Conservation (phyloP, 129 eudicot species). For the Erigeron canadensis region DNA sequence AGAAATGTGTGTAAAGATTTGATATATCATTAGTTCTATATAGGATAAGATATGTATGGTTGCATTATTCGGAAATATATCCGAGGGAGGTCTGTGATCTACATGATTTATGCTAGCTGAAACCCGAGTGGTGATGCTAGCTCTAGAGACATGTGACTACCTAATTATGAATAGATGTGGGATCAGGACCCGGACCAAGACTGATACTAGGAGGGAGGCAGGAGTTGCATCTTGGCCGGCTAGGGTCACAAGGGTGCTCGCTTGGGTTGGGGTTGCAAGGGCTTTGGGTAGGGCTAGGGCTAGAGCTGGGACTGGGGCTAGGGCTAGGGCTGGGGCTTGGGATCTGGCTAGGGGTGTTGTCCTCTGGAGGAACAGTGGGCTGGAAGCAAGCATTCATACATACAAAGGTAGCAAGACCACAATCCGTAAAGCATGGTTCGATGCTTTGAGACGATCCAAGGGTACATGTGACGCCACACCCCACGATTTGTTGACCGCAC, state of each 20-base stretch:
- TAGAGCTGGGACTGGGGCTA: background rate
- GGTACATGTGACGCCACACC: constrained; percentile 38
- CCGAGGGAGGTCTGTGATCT: background rate
- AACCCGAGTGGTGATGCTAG: background rate
- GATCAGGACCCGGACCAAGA: background rate
- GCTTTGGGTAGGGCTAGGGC: background rate
- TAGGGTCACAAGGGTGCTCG: no score
- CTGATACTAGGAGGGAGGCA: no score
- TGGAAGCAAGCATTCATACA: constrained; percentile 35
- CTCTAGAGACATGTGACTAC: background rate
- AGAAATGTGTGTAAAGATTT: no score
- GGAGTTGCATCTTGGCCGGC: no score
- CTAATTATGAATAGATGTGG: background rate
- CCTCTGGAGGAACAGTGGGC: constrained; percentile 25
- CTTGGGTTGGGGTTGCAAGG: background rate
- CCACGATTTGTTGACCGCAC: constrained; percentile 37
- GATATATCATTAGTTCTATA: background rate
- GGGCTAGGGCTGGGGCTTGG: background rate
- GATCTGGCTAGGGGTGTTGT: background rate
- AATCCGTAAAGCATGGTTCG: constrained; percentile 34
- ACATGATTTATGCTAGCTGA: background rate
- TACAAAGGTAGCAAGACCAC: constrained; percentile 39
- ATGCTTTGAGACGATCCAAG: constrained; percentile 42
- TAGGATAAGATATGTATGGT: background rate
- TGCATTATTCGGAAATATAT: background rate